Percentiles rank a stretch among this genome's conserved stretches.
phyloP scores from a whole-genome alignment of 768 basidiomycete genomes.

The Tephrocybe sp. region DNA sequence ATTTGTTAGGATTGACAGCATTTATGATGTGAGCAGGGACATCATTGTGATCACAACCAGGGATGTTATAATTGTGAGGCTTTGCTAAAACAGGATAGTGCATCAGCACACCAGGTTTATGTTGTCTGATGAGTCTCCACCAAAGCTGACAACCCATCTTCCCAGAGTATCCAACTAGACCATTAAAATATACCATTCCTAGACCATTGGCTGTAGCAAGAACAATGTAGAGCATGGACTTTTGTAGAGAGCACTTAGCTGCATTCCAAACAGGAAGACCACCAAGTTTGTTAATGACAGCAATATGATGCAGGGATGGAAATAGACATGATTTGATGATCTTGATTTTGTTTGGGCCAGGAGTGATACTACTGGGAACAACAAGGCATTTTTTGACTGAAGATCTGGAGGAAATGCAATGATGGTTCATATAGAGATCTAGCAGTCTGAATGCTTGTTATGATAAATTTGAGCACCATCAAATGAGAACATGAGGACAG shows the following conservation, averaged over 20 bases:
- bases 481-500: constrained; percentile 27
- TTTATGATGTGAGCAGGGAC: too few species aligned
- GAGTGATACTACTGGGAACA: too few species aligned
- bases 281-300: constrained; percentile 20
- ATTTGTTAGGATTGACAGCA: too few species aligned
- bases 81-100: too few species aligned
- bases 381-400: too few species aligned
- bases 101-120: too few species aligned
- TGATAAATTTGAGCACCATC: constrained; percentile 32
- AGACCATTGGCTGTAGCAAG: constrained; percentile 25
- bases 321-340: constrained; percentile 28
- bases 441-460: constrained; percentile 22
- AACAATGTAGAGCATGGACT: constrained; percentile 15
- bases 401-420: too few species aligned
- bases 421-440: constrained; percentile 29
- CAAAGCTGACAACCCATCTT: constrained; percentile 20
- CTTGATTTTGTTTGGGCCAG: too few species aligned
- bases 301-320: constrained; percentile 23
- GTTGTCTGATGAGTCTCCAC: constrained; percentile 18
- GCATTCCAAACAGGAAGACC: too few species aligned
- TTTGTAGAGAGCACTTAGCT: not conserved
- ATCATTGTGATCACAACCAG: too few species aligned
- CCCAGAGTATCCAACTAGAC: constrained; percentile 25
- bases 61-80: too few species aligned
- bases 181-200: constrained; percentile 22